Conservation (phyloP, 495 filamentous ascomycete species). For the Trichocladium antarcticum region DNA sequence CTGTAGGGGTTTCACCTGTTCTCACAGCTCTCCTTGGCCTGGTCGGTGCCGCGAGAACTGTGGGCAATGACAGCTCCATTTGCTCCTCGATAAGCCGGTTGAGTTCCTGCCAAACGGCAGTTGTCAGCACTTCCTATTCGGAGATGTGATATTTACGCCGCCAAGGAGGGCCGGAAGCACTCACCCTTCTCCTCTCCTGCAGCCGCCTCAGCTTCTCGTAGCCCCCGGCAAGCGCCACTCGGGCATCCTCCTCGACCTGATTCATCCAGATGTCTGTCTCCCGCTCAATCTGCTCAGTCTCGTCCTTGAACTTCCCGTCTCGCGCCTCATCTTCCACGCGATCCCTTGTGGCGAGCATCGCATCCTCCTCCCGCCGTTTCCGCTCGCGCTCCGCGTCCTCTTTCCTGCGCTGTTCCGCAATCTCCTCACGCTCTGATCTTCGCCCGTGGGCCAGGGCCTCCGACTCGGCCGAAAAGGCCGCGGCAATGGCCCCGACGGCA, state of each 20-base stretch:
- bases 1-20: neutral
- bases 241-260: slow-evolving; percentile 23
- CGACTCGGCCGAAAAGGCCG: slow-evolving; percentile 17
- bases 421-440: slow-evolving; percentile 16
- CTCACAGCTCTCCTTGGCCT: slow-evolving; percentile 11
- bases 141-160: neutral
- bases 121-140: slow-evolving; percentile 3
- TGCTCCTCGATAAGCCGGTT: slow-evolving; percentile 30
- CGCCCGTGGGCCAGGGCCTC: slow-evolving; percentile 14
- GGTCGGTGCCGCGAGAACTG: slow-evolving; percentile 1
- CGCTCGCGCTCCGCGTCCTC: slow-evolving; percentile 29
- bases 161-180: neutral
- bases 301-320: slow-evolving; percentile 10
- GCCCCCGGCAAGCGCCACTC: slow-evolving; percentile 17
- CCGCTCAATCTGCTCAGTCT: slow-evolving; percentile 21
- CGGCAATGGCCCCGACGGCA: slow-evolving; percentile 17
- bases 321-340: slow-evolving; percentile 19
- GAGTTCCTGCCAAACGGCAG: slow-evolving; percentile 18
- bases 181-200: slow-evolving; percentile 26
- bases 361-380: slow-evolving; percentile 23
- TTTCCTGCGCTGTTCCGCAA: slow-evolving; percentile 17
- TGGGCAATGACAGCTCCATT: slow-evolving; percentile 17
- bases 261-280: slow-evolving; percentile 22
- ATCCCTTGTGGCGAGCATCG: slow-evolving; percentile 13
- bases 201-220: slow-evolving; percentile 18